Conservation (phyloP, 2,329 filamentous ascomycete species). For the Apiospora hydei region DNA sequence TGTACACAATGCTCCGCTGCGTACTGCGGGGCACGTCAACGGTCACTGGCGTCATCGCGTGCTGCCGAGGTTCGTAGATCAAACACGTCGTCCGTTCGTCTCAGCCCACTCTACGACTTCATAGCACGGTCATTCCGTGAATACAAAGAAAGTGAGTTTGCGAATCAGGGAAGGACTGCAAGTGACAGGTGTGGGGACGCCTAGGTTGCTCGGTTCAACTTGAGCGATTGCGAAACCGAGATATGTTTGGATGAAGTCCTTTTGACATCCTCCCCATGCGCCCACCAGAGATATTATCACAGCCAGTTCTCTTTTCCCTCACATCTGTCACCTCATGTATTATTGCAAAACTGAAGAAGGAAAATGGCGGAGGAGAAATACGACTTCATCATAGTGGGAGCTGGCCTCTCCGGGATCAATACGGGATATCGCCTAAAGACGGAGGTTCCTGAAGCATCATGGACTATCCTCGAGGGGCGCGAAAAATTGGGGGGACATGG, state of each 20-base stretch:
- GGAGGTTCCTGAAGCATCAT: conserved; percentile 62
- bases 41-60: not conserved
- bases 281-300: not conserved
- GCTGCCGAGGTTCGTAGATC: not conserved
- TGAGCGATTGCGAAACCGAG: conserved; percentile 4
- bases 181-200: too few species aligned
- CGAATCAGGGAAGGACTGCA: too few species aligned
- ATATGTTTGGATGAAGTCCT: not conserved
- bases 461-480: conserved; percentile 73
- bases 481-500: conserved; percentile 78
- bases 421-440: conserved; percentile 69
- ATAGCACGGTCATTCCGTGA: not conserved
- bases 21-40: not conserved
- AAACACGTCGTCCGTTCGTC: too few species aligned
- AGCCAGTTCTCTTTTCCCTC: not conserved
- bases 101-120: not conserved
- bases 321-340: not conserved
- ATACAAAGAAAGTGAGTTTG: not conserved
- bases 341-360: not conserved
- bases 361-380: conserved; percentile 20
- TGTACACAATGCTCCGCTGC: not conserved
- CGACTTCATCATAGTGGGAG: conserved; percentile 71
- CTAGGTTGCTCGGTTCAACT: not conserved
- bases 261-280: not conserved
- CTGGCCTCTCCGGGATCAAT: conserved; percentile 69